Evolutionary conservation across 352 stramenopile species (phyloP), one percentile per base, ranked within the genome.

Genomic region (Phytophthora chlamydospora): DNA sequence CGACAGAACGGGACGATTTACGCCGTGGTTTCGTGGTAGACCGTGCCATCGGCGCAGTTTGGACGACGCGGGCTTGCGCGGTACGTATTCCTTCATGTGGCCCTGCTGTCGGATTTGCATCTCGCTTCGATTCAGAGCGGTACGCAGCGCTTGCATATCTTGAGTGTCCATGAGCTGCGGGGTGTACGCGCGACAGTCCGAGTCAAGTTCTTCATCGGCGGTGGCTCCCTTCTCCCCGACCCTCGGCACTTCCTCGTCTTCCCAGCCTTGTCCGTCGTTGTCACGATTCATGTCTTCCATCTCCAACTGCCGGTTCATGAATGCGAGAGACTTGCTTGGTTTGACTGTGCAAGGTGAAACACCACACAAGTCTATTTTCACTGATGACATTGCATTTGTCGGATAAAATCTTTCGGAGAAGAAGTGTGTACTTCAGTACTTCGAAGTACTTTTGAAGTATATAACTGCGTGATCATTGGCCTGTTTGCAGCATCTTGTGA

Each of bases 161-260:
- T 65, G 49, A 6, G 61, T 75, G 51, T 90, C 76, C 81, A 90
- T 89, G 38, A 88, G 51, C 50, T 83, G 73, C 12, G 77, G 65
- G 4, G 56, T 72, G 50, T 88, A 89, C 11, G 34, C 49, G 2
- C 73, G 61, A 17, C 58, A 53, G 9, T 76, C 45, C 2, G 29
- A 51, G 10, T 13, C 5, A 4, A 17, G 21, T 16, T 54, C 40
- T 44, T 36, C 13, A 6, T 49, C 44, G 8, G 29, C 24, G 7
- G 52, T 50, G n/a, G 67, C 53, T 8, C 47, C 62, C 40, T 39
- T 24, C 6, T 52, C 5, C 36, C 38, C 31, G 9, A 51, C 10
- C 59, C 51, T 43, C n/a, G 10, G 6, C 29, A 4, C 21, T 0
- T 5, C 59, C 14, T 63, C 38, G 16, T 63, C 24, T 43, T 54